Percentiles rank a stretch among this genome's conserved stretches.
Conservation (phyloP, 139 green algal genomes). For the Chlamydomonas eustigma region DNA sequence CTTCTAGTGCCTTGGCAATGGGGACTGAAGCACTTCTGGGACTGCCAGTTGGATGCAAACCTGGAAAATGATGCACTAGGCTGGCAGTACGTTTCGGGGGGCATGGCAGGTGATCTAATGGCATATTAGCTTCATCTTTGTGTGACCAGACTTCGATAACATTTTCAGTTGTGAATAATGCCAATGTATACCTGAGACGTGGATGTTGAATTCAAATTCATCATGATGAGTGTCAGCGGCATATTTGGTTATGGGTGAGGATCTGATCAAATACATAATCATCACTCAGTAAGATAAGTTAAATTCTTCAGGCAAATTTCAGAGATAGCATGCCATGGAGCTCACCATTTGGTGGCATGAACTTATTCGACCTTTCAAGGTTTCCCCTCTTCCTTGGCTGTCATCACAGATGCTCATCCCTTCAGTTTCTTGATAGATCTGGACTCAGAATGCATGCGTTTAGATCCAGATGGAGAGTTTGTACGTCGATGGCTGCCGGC, state of each 20-base stretch:
- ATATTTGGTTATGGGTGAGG: too few relatives aligned
- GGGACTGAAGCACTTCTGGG: conserved; percentile 95
- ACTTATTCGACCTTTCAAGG: not conserved
- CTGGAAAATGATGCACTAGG: conserved; percentile 85
- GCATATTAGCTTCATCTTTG: not conserved
- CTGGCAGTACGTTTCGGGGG: conserved; percentile 75
- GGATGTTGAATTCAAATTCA: too few relatives aligned
- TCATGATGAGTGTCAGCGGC: too few relatives aligned
- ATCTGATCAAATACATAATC: too few relatives aligned
- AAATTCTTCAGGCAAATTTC: too few relatives aligned
- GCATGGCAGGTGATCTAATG: conserved; percentile 47
- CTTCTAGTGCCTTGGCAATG: conserved; percentile 91
- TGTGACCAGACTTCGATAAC: not conserved
- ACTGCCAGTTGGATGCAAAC: conserved; percentile 85
- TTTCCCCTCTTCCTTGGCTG: not conserved
- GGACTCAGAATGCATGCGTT: conserved; percentile 42
- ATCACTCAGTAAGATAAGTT: too few relatives aligned
- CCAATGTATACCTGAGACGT: too few relatives aligned
- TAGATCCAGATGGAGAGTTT: conserved; percentile 85
- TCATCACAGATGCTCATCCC: conserved; percentile 67
- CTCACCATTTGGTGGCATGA: too few relatives aligned
- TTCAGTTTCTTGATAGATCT: conserved; percentile 79
- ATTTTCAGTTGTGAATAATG: too few relatives aligned
- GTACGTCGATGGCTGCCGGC: conserved; percentile 86
- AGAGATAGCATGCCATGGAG: too few relatives aligned